Percentiles rank a stretch among this genome's conserved stretches.
Evolutionary conservation across 257 asterid species (phyloP).

Genomic region (Coffea eugenioides): DNA sequence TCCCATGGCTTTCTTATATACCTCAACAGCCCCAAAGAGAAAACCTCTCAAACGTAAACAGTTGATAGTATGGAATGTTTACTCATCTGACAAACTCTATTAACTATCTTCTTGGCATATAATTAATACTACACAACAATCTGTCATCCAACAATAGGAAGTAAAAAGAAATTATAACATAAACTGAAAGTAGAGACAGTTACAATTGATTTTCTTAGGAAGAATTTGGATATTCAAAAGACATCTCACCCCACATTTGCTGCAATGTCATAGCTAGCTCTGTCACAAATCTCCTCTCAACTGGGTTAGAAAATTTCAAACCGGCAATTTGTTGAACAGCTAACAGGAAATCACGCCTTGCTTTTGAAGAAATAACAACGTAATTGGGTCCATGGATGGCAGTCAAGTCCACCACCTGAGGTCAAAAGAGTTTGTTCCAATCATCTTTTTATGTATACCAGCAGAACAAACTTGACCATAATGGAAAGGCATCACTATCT

Average conservation of each 20-base stretch:
- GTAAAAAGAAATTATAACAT: not conserved
- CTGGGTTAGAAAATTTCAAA: constrained; percentile 44
- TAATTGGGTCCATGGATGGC: constrained; percentile 58
- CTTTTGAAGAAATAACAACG: constrained; percentile 51
- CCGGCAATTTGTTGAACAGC: constrained; percentile 64
- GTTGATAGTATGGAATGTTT: not conserved
- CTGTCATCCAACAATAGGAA: not conserved
- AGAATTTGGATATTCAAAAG: not conserved
- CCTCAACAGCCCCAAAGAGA: not conserved
- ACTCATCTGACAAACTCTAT: not conserved
- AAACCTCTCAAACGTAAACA: too few species aligned
- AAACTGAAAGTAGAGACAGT: not conserved
- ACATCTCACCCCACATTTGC: constrained; percentile 73
- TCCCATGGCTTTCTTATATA: not conserved
- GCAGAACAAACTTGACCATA: not conserved
- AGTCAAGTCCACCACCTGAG: constrained; percentile 71
- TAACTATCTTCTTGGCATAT: not conserved
- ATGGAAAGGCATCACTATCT: not conserved
- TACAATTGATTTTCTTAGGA: not conserved
- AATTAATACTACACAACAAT: not conserved
- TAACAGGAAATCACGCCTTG: constrained; percentile 58
- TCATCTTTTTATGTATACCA: not conserved
- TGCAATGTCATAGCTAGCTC: constrained; percentile 60
- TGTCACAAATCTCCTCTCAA: constrained; percentile 60
- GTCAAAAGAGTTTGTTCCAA: constrained; percentile 3